Base-by-base conservation (phyloP, 805 yeast species). In the Starmera pachycereana region DNA sequence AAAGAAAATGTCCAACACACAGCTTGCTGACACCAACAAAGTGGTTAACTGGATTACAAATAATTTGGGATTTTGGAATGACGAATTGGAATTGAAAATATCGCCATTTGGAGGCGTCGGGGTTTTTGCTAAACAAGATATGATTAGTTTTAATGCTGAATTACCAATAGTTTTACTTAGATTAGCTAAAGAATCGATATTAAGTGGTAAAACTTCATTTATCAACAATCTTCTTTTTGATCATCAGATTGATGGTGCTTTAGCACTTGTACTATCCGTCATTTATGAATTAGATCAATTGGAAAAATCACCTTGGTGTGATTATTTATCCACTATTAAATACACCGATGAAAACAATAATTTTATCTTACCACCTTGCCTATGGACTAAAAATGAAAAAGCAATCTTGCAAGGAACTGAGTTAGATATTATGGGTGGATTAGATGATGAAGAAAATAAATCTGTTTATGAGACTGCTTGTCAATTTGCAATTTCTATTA, bases 221-320 rank as follows among this genome's bases (percentile, higher is more conserved):
- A 72, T 89, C 28, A 75, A 85, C 27, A 83, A 88, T 48, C 51
- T 88, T 12, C 53, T 89, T 11, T 57, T 65, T 11, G 95, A 85
- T 35, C 69, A 69, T 27, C 68, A 61, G 2, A 58, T 82, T 5
- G 71, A 67, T 32, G 92, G 94, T 0, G 74, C 83, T 61, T 68
- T 74, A 33, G 82, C 78, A 0, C 62, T 89, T 38, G 74, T 81
- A 7, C 47, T 85, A 8, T 75, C 89, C 0, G 82, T 78, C 43
- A 64, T 88, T 25, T 87, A 84, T 52, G 97, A 90, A 54, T 58
- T 67, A 40, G 61, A 74, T 4, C 61, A 70, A 36, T 75, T 74
- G 3, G 62, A 66, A n/a, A 49, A 56, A 4, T 81, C 94, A n/a
- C 96, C 95, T 6, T 90, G 97, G 97, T 66, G 44, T 44, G 66